Base-by-base conservation (phyloP, 257 asterid genomes). In the Thymus mandschuricus region DNA sequence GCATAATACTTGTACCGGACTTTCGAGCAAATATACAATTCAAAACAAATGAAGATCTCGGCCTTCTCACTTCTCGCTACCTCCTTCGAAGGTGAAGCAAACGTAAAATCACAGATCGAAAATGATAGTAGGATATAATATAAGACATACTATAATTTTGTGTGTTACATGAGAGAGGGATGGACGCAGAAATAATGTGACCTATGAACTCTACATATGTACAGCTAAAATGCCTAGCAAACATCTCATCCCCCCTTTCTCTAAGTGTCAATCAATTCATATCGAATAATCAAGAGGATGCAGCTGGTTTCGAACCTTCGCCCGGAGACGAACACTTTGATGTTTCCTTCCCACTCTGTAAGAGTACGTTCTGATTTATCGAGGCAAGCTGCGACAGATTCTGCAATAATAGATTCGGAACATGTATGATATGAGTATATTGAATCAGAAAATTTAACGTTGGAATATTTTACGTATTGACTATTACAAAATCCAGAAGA, bases 381-480 rank as follows among this genome's bases (percentile, higher is more conserved):
- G 96, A 85, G 2, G 98, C 98, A 58, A 93, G 81, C 84, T 91
- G 98, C 4, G 98, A 93, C 80, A 87, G 71, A 79, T 91, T 93
- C 98, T 93, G 98, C 80, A 72, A 73, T 38, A 43, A 31, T 15
- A 7, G n/a, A 51, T 60, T 64, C 12, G 28, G 15, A 59, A 50
- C 11, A 28, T 28, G 21, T 28, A 11, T 44, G 50, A 76, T 55
- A 58, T 55, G 60, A 69, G 50, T 10, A 33, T 33, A 51, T 35
- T 29, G 12, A 61, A 58, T 55, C 60, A 70, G 43, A 64, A 34
- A 28, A 62, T 33, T 66, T 21, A 66, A 15, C 64, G 61, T 8
- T 30, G 55, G 35, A 41, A 69, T 66, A 49, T 31, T 62, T 12
- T 68, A 38, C 49, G 30, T 40, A 11, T 60, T 57, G 41, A 61